phyloP scores from a whole-genome alignment of 202 grass and related monocot species.

The Panicum virgatum region DNA sequence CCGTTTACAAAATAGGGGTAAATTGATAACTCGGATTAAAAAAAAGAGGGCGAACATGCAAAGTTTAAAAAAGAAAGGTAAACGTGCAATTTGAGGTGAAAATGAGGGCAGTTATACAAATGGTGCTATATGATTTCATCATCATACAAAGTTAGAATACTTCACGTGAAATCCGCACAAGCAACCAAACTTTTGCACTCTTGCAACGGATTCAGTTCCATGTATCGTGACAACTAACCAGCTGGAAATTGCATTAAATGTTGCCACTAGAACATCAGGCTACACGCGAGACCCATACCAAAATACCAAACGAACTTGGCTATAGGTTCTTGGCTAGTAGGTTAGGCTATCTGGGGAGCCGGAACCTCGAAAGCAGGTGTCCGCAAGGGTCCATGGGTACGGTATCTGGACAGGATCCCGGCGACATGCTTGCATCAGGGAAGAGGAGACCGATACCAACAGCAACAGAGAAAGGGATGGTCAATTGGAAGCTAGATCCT shows the following conservation, averaged over 20 bases:
- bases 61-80: too few species aligned
- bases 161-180: too few species aligned
- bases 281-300: neutral
- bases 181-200: neutral
- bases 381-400: neutral
- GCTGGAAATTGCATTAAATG: neutral
- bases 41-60: too few species aligned
- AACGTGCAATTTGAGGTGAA: too few species aligned
- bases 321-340: neutral
- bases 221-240: neutral
- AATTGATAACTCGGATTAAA: too few species aligned
- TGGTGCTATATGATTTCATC: too few species aligned
- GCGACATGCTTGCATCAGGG: neutral
- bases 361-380: neutral
- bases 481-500: too few species aligned
- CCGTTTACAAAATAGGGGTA: too few species aligned
- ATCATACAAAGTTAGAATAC: too few species aligned
- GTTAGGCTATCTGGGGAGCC: neutral
- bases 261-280: neutral
- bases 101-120: too few species aligned
- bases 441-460: neutral
- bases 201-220: neutral
- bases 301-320: neutral
- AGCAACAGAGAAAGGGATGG: neutral
- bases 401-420: slow-evolving; percentile 6